phyloP scores from a whole-genome alignment of 1,284 basidiomycete genomes.

The Boletus semigastroideus region DNA sequence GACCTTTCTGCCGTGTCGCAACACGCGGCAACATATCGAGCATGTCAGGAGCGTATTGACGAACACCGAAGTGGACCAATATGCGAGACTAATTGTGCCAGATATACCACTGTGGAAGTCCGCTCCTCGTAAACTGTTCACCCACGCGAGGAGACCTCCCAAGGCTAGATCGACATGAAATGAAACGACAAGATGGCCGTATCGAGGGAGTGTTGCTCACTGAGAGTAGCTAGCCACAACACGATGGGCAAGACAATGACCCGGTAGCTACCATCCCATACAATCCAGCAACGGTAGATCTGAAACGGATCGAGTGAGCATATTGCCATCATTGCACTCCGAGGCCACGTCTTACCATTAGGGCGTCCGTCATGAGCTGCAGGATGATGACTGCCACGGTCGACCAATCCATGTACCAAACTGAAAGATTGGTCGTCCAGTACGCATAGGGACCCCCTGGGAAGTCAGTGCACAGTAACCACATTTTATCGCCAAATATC shows the following conservation, averaged over 20 bases:
- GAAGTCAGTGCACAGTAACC: slow-evolving; percentile 4
- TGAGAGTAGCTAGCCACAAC: neutral
- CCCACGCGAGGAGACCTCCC: slow-evolving; percentile 9
- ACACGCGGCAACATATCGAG: slow-evolving; percentile 3
- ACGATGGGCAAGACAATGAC: neutral
- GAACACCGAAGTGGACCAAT: slow-evolving; percentile 3
- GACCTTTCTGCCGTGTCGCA: neutral
- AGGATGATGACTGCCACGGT: slow-evolving; percentile 1
- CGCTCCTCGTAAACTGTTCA: neutral
- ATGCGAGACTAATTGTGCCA: neutral
- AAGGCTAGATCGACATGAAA: slow-evolving; percentile 4
- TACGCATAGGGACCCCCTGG: neutral
- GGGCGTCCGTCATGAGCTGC: slow-evolving; percentile 17
- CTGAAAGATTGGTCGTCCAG: neutral
- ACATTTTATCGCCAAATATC: slow-evolving; percentile 12
- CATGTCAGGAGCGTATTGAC: neutral
- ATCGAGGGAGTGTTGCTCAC: neutral
- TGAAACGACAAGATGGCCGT: neutral
- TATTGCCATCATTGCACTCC: neutral
- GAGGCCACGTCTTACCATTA: slow-evolving; percentile 11
- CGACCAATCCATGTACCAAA: slow-evolving; percentile 2
- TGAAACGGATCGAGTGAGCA: neutral
- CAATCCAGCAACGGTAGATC: slow-evolving; percentile 2
- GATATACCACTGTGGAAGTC: neutral
- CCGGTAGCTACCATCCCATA: neutral